These are phyloP conservation scores for Globisporangium acanthophoron DNA, from an alignment of 352 stramenopile genomes.

Conservation along the genomic window DNA sequence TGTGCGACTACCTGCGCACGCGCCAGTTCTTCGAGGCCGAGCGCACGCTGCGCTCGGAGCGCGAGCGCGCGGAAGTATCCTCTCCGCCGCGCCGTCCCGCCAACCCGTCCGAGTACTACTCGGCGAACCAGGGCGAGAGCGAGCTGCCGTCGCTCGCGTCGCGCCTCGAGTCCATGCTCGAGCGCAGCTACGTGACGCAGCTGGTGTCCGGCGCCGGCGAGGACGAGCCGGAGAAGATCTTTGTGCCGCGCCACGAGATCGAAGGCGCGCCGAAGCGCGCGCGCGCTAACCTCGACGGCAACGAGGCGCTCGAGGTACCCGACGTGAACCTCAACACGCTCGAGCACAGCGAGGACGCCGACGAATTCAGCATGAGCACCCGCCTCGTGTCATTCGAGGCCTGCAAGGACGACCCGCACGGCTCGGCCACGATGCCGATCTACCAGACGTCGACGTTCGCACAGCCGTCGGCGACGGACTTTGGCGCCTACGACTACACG, in stretches of 20 bases:
- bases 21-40: conserved; percentile 85
- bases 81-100: conserved; percentile 9
- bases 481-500: conserved; percentile 93
- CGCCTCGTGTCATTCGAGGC: conserved; percentile 74
- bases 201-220: conserved; percentile 65
- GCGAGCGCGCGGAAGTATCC: conserved; percentile 31
- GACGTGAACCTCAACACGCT: conserved; percentile 28
- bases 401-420: conserved; percentile 87
- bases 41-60: conserved; percentile 62
- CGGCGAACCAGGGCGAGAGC: conserved; percentile 31
- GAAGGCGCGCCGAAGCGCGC: conserved; percentile 37
- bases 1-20: conserved; percentile 85
- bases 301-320: conserved; percentile 45
- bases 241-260: conserved; percentile 63
- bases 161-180: conserved; percentile 72
- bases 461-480: conserved; percentile 84
- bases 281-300: conserved; percentile 71
- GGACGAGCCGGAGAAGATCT: conserved; percentile 67
- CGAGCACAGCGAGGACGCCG: conserved; percentile 24
- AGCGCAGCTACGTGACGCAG: conserved; percentile 82
- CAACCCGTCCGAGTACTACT: conserved; percentile 20
- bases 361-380: conserved; percentile 68
- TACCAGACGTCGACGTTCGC: conserved; percentile 91
- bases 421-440: conserved; percentile 88
- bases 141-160: conserved; percentile 38